Conservation (phyloP, 2,329 filamentous ascomycete genomes). For the Rutstroemia sp. region DNA sequence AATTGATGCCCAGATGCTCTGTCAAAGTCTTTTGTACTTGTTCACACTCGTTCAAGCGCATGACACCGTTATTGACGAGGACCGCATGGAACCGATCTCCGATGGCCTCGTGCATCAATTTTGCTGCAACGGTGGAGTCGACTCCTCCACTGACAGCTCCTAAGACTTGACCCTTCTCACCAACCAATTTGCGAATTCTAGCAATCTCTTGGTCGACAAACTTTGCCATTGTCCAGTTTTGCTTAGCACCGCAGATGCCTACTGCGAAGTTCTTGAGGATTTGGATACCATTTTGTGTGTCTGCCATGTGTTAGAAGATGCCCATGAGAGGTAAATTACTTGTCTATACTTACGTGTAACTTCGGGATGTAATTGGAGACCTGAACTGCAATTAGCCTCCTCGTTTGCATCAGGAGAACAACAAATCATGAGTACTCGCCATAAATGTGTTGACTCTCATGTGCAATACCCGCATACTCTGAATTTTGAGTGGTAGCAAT, state of each 20-base stretch:
- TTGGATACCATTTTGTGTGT: conserved; percentile 61
- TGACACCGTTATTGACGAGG: conserved; percentile 75
- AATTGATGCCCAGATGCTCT: conserved; percentile 78
- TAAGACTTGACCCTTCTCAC: conserved; percentile 71
- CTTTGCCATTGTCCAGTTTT: conserved; percentile 79
- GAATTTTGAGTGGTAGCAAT: conserved; percentile 72
- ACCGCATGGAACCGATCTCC: conserved; percentile 74
- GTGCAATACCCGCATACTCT: conserved; percentile 72
- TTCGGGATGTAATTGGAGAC: conserved; percentile 48
- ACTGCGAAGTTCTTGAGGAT: conserved; percentile 79
- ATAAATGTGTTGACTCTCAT: conserved; percentile 62
- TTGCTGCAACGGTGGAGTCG: conserved; percentile 28
- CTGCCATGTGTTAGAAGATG: conserved; percentile 48
- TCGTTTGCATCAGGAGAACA: neutral
- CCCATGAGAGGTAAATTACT: neutral
- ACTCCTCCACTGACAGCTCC: conserved; percentile 52
- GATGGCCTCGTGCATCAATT: conserved; percentile 81
- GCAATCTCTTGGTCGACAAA: conserved; percentile 76
- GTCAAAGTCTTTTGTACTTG: conserved; percentile 74
- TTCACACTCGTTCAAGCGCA: conserved; percentile 79
- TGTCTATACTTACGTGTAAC: conserved; percentile 9
- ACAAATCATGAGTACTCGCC: conserved; percentile 33
- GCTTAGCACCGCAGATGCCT: conserved; percentile 67
- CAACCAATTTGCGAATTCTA: conserved; percentile 75
- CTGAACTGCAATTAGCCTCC: neutral